Percentiles rank a stretch among this genome's conserved stretches.
Evolutionary conservation across 805 yeast genomes (phyloP).

Genomic region (Myxozyma melibiosi): DNA sequence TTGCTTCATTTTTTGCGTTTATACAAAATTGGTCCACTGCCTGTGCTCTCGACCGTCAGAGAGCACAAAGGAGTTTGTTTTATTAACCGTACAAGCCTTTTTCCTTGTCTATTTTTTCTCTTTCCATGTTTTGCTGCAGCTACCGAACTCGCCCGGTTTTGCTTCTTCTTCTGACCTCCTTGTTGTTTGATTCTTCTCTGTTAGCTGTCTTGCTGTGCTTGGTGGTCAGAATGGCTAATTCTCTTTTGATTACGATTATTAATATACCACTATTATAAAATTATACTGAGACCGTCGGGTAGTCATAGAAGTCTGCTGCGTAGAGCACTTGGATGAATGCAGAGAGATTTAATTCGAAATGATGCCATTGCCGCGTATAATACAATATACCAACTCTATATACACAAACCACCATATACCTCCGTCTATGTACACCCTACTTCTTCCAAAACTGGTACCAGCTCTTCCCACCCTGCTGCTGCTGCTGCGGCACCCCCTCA

Average conservation of each 20-base stretch:
- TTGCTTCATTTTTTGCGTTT: background rate
- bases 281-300: too few species aligned
- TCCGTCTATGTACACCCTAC: background rate
- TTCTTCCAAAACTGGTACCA: constrained; percentile 27
- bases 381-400: background rate
- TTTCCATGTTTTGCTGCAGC: background rate
- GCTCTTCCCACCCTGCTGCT: background rate
- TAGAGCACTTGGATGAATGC: too few species aligned
- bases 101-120: background rate
- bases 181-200: background rate
- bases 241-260: background rate
- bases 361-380: too few species aligned
- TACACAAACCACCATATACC: background rate
- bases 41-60: too few species aligned
- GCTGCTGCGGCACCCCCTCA: background rate
- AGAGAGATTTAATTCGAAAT: too few species aligned
- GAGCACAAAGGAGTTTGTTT: too few species aligned
- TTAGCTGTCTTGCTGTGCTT: background rate
- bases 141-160: too few species aligned
- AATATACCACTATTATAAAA: background rate
- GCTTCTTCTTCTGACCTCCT: too few species aligned
- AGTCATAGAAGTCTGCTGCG: too few species aligned
- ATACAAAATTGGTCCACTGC: background rate
- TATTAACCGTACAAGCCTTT: too few species aligned
- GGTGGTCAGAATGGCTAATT: background rate